Percentiles rank a stretch among this genome's conserved stretches.
Evolutionary conservation across 345 rosid genomes (phyloP).

Genomic region (Angophora floribunda): DNA sequence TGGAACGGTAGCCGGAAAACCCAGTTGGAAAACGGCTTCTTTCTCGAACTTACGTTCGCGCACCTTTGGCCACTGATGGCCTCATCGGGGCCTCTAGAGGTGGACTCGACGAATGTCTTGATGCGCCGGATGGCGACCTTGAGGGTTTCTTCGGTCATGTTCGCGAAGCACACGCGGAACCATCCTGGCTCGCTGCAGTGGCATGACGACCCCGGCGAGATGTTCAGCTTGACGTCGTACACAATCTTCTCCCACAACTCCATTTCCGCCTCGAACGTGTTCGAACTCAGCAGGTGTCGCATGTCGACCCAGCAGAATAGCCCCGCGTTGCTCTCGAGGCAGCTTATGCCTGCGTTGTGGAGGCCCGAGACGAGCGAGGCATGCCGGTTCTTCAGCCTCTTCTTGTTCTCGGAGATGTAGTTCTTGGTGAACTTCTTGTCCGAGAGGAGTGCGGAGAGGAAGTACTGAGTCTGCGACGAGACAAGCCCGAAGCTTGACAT

Average conservation of each 20-base stretch:
- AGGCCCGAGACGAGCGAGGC: conserved; percentile 48
- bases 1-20: conserved; percentile 6
- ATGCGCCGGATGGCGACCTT: conserved; percentile 45
- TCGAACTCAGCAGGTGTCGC: conserved; percentile 47
- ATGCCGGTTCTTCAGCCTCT: conserved; percentile 43
- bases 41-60: neutral
- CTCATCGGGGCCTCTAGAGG: neutral
- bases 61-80: neutral
- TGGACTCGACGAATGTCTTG: conserved; percentile 20
- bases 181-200: conserved; percentile 88
- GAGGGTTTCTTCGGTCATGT: conserved; percentile 43
- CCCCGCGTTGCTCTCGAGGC: conserved; percentile 66
- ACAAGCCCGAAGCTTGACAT: conserved; percentile 97
- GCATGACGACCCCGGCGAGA: conserved; percentile 80
- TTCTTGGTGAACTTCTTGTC: conserved; percentile 53
- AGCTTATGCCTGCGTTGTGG: conserved; percentile 38
- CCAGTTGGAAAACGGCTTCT: neutral
- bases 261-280: conserved; percentile 60
- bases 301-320: conserved; percentile 90
- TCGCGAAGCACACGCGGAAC: conserved; percentile 86
- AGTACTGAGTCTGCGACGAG: conserved; percentile 79
- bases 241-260: conserved; percentile 67
- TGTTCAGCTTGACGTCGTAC: conserved; percentile 56
- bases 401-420: conserved; percentile 53
- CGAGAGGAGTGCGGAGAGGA: conserved; percentile 48